Evolutionary conservation across 1,139 yeast genomes (phyloP), one percentile per base, ranked within the genome.

Genomic region (Hansenula lynferdii): DNA sequence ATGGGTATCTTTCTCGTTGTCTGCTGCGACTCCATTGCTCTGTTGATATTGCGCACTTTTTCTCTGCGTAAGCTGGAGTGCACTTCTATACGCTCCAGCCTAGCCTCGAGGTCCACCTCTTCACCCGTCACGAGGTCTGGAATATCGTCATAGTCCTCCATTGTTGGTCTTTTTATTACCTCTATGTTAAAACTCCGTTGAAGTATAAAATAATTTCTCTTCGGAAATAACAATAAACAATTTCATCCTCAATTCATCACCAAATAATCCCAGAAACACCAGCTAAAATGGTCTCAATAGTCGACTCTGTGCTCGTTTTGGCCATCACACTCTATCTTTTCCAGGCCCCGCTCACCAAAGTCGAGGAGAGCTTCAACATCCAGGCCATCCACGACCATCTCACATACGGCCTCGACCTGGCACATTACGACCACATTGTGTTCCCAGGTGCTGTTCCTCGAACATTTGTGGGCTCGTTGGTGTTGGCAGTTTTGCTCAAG

Each of bases 401-500:
- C 39, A 72, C 73, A 46, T 72, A 77, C 54, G 96, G 96, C 0
- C 47, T 72, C 0, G 69, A 68, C 39, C 42, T 69, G 1, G 51
- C 70, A 6, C 40, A 65, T 42, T 92, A 75, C 56, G 97, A 92
- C 56, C 97, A 90, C 57, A 48, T 69, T 9, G 60, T 68, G 38
- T 90, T 86, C 57, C 95, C 97, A 0, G 97, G 97, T 1, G 92
- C 70, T 3, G 96, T 90, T 5, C 96, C 96, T 18, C 69, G 97
- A 39, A 76, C 96, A 0, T 90, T 89, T 51, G 56, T 86, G 8
- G 96, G 96, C 2, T 72, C 95, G n/a, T 50, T 82, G 40, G 44
- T 75, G 1, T 49, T 87, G 9, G 69, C 86, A 0, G 54, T 58
- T 0, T 38, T 75, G 42, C 59, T 64, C 1, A 58, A 70, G 36